A percentile compares a stretch with the other conserved stretches of the same genome.
phyloP scores from a whole-genome alignment of 805 yeast species.

The Candida hungchunana region DNA sequence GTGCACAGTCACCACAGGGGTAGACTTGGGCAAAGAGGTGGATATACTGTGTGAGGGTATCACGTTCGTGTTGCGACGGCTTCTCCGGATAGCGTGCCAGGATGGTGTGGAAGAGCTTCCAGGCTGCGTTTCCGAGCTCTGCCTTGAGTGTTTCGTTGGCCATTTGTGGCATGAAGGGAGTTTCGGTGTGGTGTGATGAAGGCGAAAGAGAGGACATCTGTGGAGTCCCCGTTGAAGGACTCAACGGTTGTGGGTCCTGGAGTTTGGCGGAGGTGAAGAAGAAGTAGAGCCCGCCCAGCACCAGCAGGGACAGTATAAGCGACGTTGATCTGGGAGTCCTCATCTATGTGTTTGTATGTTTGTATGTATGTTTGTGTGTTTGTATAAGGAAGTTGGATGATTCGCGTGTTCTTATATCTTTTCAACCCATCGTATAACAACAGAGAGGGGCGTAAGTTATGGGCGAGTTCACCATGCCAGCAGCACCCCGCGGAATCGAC shows the following conservation, averaged over 20 bases:
- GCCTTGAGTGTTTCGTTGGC: slow-evolving; percentile 78
- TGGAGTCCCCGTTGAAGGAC: slow-evolving; percentile 30
- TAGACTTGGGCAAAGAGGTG: slow-evolving; percentile 83
- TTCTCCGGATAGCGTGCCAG: slow-evolving; percentile 87
- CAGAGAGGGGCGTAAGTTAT: too few relatives aligned
- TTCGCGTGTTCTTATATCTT: too few relatives aligned
- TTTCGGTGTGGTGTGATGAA: too few relatives aligned
- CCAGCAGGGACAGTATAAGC: slow-evolving; percentile 7
- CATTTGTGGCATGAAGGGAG: slow-evolving; percentile 81
- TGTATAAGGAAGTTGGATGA: too few relatives aligned
- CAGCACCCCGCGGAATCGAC: too few relatives aligned
- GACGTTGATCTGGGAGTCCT: too few relatives aligned
- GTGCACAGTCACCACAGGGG: slow-evolving; percentile 97
- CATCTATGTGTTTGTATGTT: too few relatives aligned
- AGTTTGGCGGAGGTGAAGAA: slow-evolving; percentile 15
- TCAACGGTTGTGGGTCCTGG: slow-evolving; percentile 26
- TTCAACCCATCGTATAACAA: too few relatives aligned
- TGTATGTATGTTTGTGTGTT: too few relatives aligned
- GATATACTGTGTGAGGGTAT: slow-evolving; percentile 60
- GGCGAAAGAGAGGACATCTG: too few relatives aligned
- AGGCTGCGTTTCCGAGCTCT: slow-evolving; percentile 84
- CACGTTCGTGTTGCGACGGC: slow-evolving; percentile 61
- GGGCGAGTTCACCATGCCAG: too few relatives aligned
- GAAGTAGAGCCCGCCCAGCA: slow-evolving; percentile 17
- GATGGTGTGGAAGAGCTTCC: slow-evolving; percentile 89